Evolutionary conservation across 345 rosid species (phyloP).

Genomic region (Bruguiera parviflora): DNA sequence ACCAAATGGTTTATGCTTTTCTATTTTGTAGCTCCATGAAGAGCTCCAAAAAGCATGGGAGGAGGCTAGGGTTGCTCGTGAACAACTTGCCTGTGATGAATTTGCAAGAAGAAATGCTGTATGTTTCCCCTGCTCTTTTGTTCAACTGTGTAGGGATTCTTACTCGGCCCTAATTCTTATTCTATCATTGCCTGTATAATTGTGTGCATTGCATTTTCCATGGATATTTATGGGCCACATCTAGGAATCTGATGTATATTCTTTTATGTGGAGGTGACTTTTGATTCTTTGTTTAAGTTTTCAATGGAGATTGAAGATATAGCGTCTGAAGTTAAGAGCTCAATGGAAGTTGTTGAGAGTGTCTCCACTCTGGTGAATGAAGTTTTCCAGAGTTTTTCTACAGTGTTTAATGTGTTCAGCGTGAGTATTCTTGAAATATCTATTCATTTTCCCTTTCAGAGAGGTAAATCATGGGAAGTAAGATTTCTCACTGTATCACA

Average conservation of each 20-base stretch:
- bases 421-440: slow-evolving; percentile 46
- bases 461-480: neutral
- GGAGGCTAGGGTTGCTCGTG: slow-evolving; percentile 53
- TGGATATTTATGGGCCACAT: neutral
- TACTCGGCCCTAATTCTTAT: slow-evolving; percentile 9
- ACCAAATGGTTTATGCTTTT: slow-evolving; percentile 11
- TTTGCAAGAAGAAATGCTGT: slow-evolving; percentile 38
- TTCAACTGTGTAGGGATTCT: slow-evolving; percentile 18
- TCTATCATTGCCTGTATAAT: slow-evolving; percentile 1
- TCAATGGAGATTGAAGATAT: slow-evolving; percentile 55
- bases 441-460: neutral
- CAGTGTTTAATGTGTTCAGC: slow-evolving; percentile 33
- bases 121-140: slow-evolving; percentile 18
- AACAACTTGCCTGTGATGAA: slow-evolving; percentile 46
- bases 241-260: slow-evolving; percentile 20
- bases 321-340: slow-evolving; percentile 44
- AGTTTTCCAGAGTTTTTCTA: slow-evolving; percentile 51
- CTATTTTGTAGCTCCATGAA: slow-evolving; percentile 45
- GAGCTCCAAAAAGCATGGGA: slow-evolving; percentile 62
- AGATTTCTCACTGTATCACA: neutral
- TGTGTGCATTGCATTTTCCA: neutral
- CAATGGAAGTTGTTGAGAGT: slow-evolving; percentile 42
- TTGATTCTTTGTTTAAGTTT: slow-evolving; percentile 37
- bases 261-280: slow-evolving; percentile 31
- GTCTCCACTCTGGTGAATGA: slow-evolving; percentile 52